Evolutionary conservation across 2,329 filamentous ascomycete genomes (phyloP), one percentile per base, ranked within the genome.

Genomic region (Ophiostoma angusticollis): DNA sequence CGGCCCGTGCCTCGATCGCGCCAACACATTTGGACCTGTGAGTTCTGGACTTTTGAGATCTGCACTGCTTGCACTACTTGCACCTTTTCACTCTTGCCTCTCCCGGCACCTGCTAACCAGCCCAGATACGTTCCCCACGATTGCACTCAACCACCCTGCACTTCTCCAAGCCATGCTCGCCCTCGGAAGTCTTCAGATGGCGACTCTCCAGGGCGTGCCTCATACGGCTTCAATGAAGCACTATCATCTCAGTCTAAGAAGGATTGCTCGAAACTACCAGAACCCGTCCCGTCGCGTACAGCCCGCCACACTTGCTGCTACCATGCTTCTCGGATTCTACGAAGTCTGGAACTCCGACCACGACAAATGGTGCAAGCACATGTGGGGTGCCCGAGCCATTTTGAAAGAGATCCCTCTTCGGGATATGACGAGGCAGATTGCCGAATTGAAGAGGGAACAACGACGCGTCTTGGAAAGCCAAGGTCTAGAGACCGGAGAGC

Each of bases 261-360:
- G 84, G 29, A 71, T 95, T 13, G 80, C 83, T 6, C 78, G 74
- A 48, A 82, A 81, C 34, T 80, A 96, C 21, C 74, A 74, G 33
- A 72, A 82, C 19, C 66, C 76, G 0, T 68, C 67, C 32, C 76
- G 78, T 50, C 75, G 86, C 38, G 76, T 78, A 8, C 77, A 85
- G 40, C 73, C 84, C 8, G 77, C 84, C 1, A 95, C 86, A 0
- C 64, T 96, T n/a, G 89, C 87, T 7, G 86, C 87, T 2, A 86
- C 84, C 0, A 65, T 95, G 25, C 64, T 96, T 7, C 68, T 98
- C 7, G 84, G 79, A 0, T 96, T 86, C 56, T 96, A 93, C 52
- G 91, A 96, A 56, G 84, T 95, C 14, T 91, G 89, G 78, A 82
- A 81, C 25, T 89, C 86, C 17, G 89, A 98, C 49, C 89, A 96